Evolutionary conservation across 73 alveolate species (phyloP), one percentile per base, ranked within the genome.

Genomic region (Blepharisma japonicum): DNA sequence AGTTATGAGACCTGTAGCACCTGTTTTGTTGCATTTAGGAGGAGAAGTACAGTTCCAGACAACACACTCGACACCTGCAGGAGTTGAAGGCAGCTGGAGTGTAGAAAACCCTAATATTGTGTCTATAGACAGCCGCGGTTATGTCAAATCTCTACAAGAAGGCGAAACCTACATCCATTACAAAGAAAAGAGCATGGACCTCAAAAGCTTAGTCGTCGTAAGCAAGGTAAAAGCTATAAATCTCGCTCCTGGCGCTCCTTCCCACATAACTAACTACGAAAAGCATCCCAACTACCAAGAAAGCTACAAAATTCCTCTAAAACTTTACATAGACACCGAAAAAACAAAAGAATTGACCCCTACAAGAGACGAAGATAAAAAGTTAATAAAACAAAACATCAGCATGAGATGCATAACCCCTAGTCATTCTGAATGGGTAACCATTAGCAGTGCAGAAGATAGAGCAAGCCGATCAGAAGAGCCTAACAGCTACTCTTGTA

Each of bases 181-280:
- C 32, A 56, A 78, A 14, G 83, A 84, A 47, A 54, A 71, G 5
- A 14, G 47, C n/a, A 78, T 86, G 14, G 68, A 81, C 48, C 79
- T 85, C n/a, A 80, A 77, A 21, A 68, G 86, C 55, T 9, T 86
- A 25, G 93, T 84, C 7, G 53, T 76, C 14, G 86, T 82, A 0
- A 70, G 81, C 45, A 86, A 71, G 78, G 81, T 86, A 2, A 79
- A 81, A 54, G 51, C 79, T 50, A 80, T 85, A 55, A 89, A 86
- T 51, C 53, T 86, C n/a, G 93, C 79, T 32, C 20, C 54, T 55
- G 55, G 81, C 49, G 55, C 82, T 27, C 83, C 83, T 6, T 32
- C 23, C 8, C 18, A 61, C 21, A 68, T 82, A 54, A 50, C 83
- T 2, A 86, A 86, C 79, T 77, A 82, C 56, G 85, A 79, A 49